Percentiles rank a stretch among this genome's conserved stretches.
Conservation (phyloP, 208 protist species). For the Phytomonas sp. region DNA sequence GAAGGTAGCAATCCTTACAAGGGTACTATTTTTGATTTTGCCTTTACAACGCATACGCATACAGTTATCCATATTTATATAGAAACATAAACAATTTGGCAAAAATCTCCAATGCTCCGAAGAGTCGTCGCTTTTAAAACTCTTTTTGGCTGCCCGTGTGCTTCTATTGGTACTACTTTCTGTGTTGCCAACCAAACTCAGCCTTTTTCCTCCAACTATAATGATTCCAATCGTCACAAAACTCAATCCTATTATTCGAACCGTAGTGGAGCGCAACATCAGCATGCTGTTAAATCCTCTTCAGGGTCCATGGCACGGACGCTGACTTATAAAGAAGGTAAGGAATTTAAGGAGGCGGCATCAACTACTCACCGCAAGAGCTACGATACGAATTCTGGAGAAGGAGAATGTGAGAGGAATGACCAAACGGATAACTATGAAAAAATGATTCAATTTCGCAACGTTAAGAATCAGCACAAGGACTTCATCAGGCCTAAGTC, state of each 20-base stretch:
- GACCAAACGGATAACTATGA: slow-evolving; percentile 4
- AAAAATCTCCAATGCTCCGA: background rate
- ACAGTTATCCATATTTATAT: slow-evolving; percentile 7
- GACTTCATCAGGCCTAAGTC: slow-evolving; percentile 34
- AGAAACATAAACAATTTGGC: background rate
- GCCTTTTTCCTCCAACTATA: background rate
- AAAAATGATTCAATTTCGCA: slow-evolving; percentile 18
- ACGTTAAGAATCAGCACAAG: slow-evolving; percentile 55
- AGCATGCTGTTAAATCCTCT: background rate
- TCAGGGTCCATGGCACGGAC: background rate
- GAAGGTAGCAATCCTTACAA: background rate
- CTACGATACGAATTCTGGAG: background rate
- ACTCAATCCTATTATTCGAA: background rate
- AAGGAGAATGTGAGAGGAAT: slow-evolving; percentile 1
- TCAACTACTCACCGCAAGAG: background rate
- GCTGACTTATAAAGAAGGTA: background rate
- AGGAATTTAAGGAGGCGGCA: background rate
- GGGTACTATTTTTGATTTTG: background rate
- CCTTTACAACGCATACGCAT: background rate
- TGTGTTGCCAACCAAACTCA: background rate
- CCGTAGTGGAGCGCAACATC: background rate
- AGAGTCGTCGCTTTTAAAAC: background rate
- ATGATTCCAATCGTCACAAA: background rate
- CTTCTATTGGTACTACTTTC: background rate
- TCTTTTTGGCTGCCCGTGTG: background rate